These are phyloP conservation scores for Catharanthus roseus DNA, from an alignment of 257 asterid genomes.

Conservation along the genomic window DNA sequence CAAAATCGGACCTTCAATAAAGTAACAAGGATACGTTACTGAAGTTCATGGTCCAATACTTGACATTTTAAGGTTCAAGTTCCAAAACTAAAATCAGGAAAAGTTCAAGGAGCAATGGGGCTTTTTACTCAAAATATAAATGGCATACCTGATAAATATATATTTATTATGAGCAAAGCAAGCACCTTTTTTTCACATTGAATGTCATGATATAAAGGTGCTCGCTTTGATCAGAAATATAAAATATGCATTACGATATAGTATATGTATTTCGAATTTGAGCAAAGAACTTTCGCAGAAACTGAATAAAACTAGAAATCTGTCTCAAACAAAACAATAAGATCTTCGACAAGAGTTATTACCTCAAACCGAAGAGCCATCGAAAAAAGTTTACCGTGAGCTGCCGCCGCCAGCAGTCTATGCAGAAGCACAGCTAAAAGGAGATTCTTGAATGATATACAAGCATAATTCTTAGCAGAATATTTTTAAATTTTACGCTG, in stretches of 20 bases:
- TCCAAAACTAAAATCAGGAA: too few relatives aligned
- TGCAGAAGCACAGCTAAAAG: background rate
- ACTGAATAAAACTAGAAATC: background rate
- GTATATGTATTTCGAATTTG: background rate
- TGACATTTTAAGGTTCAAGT: too few relatives aligned
- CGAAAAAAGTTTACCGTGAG: background rate
- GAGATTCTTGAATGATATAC: background rate
- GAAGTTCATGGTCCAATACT: too few relatives aligned
- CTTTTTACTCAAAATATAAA: too few relatives aligned
- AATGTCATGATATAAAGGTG: too few relatives aligned
- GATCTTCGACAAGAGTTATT: background rate
- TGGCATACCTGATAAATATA: too few relatives aligned
- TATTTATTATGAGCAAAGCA: background rate
- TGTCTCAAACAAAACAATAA: background rate
- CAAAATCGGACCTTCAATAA: too few relatives aligned
- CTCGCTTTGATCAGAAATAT: too few relatives aligned
- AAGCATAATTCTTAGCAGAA: background rate
- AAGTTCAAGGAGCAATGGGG: too few relatives aligned
- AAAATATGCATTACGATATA: background rate
- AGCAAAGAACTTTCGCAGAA: background rate
- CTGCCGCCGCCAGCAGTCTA: conserved; percentile 2
- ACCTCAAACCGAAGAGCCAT: conserved; percentile 54
- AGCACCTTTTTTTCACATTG: background rate
- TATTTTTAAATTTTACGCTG: background rate
- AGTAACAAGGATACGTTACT: too few relatives aligned